Evolutionary conservation across 1,139 yeast genomes (phyloP), one percentile per base, ranked within the genome.

Genomic region (Pichia sp.): DNA sequence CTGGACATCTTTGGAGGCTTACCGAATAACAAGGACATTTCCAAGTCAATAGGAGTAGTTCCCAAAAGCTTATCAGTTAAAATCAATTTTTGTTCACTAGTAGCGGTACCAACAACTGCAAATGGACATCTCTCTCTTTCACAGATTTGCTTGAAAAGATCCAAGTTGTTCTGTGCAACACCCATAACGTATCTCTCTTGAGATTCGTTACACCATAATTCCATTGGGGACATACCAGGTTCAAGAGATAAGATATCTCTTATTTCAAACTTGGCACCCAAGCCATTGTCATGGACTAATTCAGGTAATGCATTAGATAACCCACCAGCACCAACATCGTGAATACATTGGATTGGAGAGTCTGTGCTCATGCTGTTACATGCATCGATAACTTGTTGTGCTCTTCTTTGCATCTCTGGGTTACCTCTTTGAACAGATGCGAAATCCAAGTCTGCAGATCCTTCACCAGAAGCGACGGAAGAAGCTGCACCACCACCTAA

Each of bases 401-500:
- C 96, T 60, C 99, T 82, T 65, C 98, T 84, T 66, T 93, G 96
- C 79, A 93, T 87, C 64, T 93, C 99, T 22, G 99, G 98, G 65
- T 93, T 93, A 41, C 98, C 98, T 67, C 99, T 80, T 68, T 93
- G 99, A 29, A 93, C 99, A 18, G 97, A 88, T 15, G 98, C 98
- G 63, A 88, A 93, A 67, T 93, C 99, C 50, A 93, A 74, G 47
- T 82, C 95, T 16, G 85, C 96, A 30, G 94, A 83, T 35, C 94
- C 96, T 60, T 87, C 96, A 53, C 97, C 96, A 19, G 96, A 84
- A 14, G 94, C 77, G 36, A 88, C 75, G 9, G 96, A 85, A 6
- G 98, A 91, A 9, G 98, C 98, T 32, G 98, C 98, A 65, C 99
- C 99, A 56, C 99, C 99, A 55, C 99, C 99, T 41, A 91, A 73